A percentile compares a stretch with the other conserved stretches of the same genome.
phyloP scores from a whole-genome alignment of 1,284 basidiomycete genomes.

The Cryptococcus wingfieldii region DNA sequence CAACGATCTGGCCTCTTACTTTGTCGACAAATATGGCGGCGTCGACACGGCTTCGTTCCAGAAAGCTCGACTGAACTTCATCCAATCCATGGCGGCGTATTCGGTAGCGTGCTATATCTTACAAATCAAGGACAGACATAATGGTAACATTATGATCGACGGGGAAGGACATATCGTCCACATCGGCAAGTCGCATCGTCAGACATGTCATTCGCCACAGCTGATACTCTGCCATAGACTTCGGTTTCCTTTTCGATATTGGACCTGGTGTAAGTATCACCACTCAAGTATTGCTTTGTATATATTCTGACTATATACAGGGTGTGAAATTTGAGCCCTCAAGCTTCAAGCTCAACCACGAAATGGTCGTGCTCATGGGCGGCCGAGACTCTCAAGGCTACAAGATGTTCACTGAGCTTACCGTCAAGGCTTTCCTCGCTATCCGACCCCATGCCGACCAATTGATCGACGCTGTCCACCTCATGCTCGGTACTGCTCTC shows the following conservation, averaged over 20 bases:
- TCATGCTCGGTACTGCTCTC: slow-evolving; percentile 93
- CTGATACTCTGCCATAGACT: slow-evolving; percentile 58
- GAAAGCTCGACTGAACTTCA: slow-evolving; percentile 88
- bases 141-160: slow-evolving; percentile 99
- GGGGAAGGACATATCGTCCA: slow-evolving; percentile 94
- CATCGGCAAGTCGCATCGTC: slow-evolving; percentile 60
- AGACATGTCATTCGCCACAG: background rate
- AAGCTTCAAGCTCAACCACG: slow-evolving; percentile 96
- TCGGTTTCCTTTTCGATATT: slow-evolving; percentile 98
- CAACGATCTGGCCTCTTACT: slow-evolving; percentile 92
- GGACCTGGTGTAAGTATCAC: slow-evolving; percentile 64
- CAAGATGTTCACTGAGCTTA: slow-evolving; percentile 85
- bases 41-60: slow-evolving; percentile 88
- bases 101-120: slow-evolving; percentile 97
- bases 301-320: slow-evolving; percentile 47
- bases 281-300: background rate
- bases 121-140: slow-evolving; percentile 96
- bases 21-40: slow-evolving; percentile 89
- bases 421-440: slow-evolving; percentile 93
- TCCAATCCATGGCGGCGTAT: slow-evolving; percentile 99
- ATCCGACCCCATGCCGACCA: slow-evolving; percentile 87
- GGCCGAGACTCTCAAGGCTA: slow-evolving; percentile 90
- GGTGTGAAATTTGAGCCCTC: slow-evolving; percentile 96
- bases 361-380: slow-evolving; percentile 98
- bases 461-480: slow-evolving; percentile 76